Evolutionary conservation across 257 asterid genomes (phyloP), one percentile per base, ranked within the genome.

Genomic region (Vinca minor): DNA sequence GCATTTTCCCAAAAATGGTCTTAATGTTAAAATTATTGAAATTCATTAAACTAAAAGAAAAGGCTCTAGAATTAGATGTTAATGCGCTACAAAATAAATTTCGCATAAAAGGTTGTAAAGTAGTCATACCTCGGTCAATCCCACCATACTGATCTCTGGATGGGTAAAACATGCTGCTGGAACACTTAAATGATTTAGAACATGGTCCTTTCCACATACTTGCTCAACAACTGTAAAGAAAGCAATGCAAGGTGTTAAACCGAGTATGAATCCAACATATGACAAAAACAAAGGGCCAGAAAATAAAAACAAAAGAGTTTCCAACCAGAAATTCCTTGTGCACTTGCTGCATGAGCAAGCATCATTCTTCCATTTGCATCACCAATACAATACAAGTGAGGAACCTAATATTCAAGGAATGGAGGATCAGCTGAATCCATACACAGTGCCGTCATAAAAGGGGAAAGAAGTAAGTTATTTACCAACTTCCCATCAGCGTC

Each of bases 341-440:
- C 99, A 74, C 96, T 93, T 78, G 99, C 96, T 52, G 97, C 99
- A 74, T 93, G 99, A 66, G 99, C 99, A 72, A 89, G 96, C 99
- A 93, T 93, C 99, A 93, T 68, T 80, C 83, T 93, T 45, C 99
- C 99, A 82, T 89, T 89, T 74, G 99, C 99, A 84, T 93, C 99
- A 73, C 97, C 97, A 65, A 93, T 89, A 83, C 99, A 93, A 76
- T 85, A 93, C 76, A 93, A 77, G 72, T 89, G 90, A 58, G 97
- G 97, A 72, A 93, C 97, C 99, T 93, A 78, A 73, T 44, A 66
- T 59, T 54, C 35, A 67, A 25, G 38, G 38, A 25, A 20, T 35
- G 25, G 57, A 41, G 15, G 50, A 74, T 63, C 48, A 73, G 60
- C 68, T 68, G 61, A 58, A 54, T 47, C 41, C 34, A 71, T 23